These are phyloP conservation scores for Lactarius pseudohatsudake DNA, from an alignment of 768 basidiomycete species.

Conservation along the genomic window DNA sequence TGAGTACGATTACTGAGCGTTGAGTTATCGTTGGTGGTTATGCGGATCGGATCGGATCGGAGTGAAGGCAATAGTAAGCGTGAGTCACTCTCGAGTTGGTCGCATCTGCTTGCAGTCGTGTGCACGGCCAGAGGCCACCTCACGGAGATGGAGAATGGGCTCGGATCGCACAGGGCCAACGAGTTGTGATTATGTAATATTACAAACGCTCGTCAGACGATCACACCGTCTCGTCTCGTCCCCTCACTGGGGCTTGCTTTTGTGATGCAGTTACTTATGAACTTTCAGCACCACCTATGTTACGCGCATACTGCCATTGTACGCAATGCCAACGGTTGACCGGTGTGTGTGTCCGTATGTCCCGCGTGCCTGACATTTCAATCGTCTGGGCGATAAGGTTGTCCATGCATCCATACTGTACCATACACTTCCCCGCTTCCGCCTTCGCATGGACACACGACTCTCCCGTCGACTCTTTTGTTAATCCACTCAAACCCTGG, in stretches of 20 bases:
- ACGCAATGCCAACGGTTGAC: conserved; percentile 63
- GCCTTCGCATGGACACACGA: conserved; percentile 57
- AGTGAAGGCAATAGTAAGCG: too few species aligned
- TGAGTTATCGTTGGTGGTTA: too few species aligned
- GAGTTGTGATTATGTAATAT: conserved; percentile 23
- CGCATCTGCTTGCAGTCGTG: too few species aligned
- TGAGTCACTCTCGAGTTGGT: too few species aligned
- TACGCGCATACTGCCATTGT: conserved; percentile 70
- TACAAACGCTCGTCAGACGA: background rate
- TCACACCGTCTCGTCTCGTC: conserved; percentile 8
- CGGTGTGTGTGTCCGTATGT: conserved; percentile 38
- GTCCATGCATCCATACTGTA: conserved; percentile 55
- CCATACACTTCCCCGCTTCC: conserved; percentile 51
- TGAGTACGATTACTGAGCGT: too few species aligned
- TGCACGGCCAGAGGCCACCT: background rate
- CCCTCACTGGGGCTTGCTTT: conserved; percentile 51
- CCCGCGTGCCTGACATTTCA: background rate
- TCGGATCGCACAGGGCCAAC: conserved; percentile 21
- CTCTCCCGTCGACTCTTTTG: conserved; percentile 49
- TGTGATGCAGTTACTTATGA: conserved; percentile 54
- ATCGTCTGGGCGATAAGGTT: conserved; percentile 39
- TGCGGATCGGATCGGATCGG: too few species aligned
- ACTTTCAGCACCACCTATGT: conserved; percentile 47
- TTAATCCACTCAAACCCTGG: conserved; percentile 51
- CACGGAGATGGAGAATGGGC: conserved; percentile 14